phyloP scores from a whole-genome alignment of 2,329 filamentous ascomycete genomes.

The Paracoccidioides brasiliensis region DNA sequence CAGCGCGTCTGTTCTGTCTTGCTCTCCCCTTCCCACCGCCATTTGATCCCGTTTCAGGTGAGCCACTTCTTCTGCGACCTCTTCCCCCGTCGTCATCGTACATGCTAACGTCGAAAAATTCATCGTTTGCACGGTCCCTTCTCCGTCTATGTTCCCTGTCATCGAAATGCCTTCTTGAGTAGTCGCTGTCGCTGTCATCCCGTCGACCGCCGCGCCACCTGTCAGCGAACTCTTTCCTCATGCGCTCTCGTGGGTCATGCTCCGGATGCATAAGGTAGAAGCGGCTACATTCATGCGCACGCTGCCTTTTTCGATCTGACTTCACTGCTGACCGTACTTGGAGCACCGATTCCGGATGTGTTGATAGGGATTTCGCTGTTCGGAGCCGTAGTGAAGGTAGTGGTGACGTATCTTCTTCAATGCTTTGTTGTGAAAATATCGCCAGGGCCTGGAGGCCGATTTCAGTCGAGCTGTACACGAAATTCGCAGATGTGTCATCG shows the following conservation, averaged over 20 bases:
- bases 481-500: conserved; percentile 79
- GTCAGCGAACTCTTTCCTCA: conserved; percentile 42
- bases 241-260: conserved; percentile 64
- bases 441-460: conserved; percentile 42
- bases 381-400: conserved; percentile 51
- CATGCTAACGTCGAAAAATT: conserved; percentile 60
- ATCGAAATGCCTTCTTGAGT: conserved; percentile 44
- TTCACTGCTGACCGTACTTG: conserved; percentile 60
- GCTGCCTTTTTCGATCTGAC: conserved; percentile 65
- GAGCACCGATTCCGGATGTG: conserved; percentile 56
- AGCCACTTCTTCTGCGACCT: conserved; percentile 7
- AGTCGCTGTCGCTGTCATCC: conserved; percentile 29
- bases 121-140: conserved; percentile 37
- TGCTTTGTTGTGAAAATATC: conserved; percentile 31
- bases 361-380: conserved; percentile 54
- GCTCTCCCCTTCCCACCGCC: conserved; percentile 20
- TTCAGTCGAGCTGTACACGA: conserved; percentile 53
- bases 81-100: conserved; percentile 56
- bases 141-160: conserved; percentile 40
- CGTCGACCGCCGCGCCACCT: conserved; percentile 27
- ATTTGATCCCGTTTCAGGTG: conserved; percentile 17
- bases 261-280: conserved; percentile 91
- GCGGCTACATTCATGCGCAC: conserved; percentile 67
- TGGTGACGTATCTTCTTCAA: conserved; percentile 27
- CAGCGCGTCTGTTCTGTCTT: conserved; percentile 8